phyloP scores from a whole-genome alignment of 345 rosid genomes.

The Acer negundo region DNA sequence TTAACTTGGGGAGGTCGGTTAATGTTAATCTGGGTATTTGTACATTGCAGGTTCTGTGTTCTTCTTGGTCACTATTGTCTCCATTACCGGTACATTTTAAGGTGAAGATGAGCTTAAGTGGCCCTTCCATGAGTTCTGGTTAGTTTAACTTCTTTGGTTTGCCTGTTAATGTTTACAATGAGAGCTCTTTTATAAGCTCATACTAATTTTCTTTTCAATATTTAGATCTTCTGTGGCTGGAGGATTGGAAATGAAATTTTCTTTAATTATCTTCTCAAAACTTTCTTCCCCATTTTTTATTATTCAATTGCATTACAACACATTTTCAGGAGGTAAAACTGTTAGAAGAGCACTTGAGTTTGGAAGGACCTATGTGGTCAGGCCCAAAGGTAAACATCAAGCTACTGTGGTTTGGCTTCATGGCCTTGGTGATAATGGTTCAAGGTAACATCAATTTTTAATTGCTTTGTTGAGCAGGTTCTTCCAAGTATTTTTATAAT shows the following conservation, averaged over 20 bases:
- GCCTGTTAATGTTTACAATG: neutral
- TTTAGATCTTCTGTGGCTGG: neutral
- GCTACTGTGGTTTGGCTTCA: conserved; percentile 98
- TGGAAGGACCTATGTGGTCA: conserved; percentile 92
- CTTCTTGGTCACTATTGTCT: neutral
- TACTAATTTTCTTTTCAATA: neutral
- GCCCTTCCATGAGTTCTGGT: conserved; percentile 72
- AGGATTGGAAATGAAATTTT: neutral
- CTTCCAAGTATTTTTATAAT: neutral
- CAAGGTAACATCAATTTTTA: conserved; percentile 51
- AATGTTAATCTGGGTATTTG: conserved; percentile 16
- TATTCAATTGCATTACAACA: neutral
- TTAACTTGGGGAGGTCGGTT: neutral
- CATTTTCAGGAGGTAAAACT: conserved; percentile 49
- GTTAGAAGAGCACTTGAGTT: conserved; percentile 64
- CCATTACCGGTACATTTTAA: conserved; percentile 14
- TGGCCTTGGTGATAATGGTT: conserved; percentile 96
- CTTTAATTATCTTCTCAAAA: neutral
- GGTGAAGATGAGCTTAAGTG: conserved; percentile 71
- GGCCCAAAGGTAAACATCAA: conserved; percentile 96
- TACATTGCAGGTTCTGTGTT: conserved; percentile 30
- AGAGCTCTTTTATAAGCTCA: neutral
- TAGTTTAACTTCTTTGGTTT: conserved; percentile 29
- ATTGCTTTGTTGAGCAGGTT: conserved; percentile 9
- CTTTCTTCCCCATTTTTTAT: neutral